Conservation (phyloP, 371 early-diverging fungal genomes). For the Mortierella sp. region DNA sequence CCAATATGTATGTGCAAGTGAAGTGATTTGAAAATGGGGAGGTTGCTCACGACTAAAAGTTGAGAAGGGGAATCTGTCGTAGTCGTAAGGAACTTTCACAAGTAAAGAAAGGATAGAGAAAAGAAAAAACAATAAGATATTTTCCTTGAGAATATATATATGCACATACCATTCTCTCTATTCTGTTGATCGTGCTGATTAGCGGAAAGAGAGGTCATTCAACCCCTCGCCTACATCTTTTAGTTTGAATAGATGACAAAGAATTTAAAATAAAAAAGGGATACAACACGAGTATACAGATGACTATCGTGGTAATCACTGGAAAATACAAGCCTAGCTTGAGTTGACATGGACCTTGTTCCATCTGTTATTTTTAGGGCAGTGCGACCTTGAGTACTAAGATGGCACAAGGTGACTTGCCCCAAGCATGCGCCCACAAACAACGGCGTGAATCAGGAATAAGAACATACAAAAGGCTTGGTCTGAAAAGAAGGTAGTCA, state of each 20-base stretch:
- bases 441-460: neutral
- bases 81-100: conserved; percentile 6
- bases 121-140: neutral
- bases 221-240: conserved; percentile 11
- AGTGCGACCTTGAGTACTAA: conserved; percentile 7
- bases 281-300: neutral
- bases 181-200: neutral
- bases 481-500: too few species aligned
- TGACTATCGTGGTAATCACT: conserved; percentile 3
- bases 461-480: neutral
- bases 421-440: neutral
- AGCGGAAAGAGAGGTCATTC: neutral
- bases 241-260: neutral
- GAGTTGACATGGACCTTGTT: neutral
- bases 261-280: neutral
- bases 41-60: conserved; percentile 4
- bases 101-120: conserved; percentile 6
- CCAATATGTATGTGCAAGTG: neutral
- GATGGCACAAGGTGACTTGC: neutral
- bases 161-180: neutral
- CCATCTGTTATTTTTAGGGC: conserved; percentile 37
- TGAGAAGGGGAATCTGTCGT: conserved; percentile 7
- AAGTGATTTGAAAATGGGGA: neutral
- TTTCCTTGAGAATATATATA: neutral
- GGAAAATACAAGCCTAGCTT: neutral